Evolutionary conservation across 495 filamentous ascomycete genomes (phyloP).

Genomic region (Talaromyces wortmannii): DNA sequence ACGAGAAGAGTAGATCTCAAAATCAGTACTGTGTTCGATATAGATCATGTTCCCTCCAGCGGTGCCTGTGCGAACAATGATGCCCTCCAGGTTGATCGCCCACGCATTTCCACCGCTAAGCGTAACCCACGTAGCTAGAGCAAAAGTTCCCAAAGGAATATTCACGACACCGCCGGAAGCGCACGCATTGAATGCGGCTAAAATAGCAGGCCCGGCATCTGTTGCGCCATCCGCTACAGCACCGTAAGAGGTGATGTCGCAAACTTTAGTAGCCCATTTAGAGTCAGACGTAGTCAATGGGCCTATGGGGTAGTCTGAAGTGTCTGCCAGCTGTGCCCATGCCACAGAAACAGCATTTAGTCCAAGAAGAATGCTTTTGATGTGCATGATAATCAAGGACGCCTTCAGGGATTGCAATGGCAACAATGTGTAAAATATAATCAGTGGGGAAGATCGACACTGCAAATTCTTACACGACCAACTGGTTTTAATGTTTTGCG

Average conservation of each 20-base stretch:
- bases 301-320: conserved; percentile 3
- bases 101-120: conserved; percentile 19
- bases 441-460: no score
- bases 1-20: conserved; percentile 18
- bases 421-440: no score
- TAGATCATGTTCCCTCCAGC: conserved; percentile 32
- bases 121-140: conserved; percentile 24
- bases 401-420: no score
- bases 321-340: conserved; percentile 1
- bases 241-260: conserved; percentile 18
- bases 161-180: conserved; percentile 24
- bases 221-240: conserved; percentile 15
- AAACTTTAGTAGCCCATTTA: conserved; percentile 14
- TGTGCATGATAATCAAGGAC: background rate
- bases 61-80: conserved; percentile 23
- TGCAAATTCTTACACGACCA: no score
- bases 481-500: no score
- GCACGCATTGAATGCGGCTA: conserved; percentile 19
- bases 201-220: conserved; percentile 21
- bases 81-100: conserved; percentile 27
- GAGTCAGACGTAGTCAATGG: conserved; percentile 10
- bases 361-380: background rate
- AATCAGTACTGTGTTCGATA: conserved; percentile 17
- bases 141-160: conserved; percentile 14
- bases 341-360: background rate